These are phyloP conservation scores for Apiospora arundinis DNA, from an alignment of 2,329 filamentous ascomycete species.

Conservation along the genomic window DNA sequence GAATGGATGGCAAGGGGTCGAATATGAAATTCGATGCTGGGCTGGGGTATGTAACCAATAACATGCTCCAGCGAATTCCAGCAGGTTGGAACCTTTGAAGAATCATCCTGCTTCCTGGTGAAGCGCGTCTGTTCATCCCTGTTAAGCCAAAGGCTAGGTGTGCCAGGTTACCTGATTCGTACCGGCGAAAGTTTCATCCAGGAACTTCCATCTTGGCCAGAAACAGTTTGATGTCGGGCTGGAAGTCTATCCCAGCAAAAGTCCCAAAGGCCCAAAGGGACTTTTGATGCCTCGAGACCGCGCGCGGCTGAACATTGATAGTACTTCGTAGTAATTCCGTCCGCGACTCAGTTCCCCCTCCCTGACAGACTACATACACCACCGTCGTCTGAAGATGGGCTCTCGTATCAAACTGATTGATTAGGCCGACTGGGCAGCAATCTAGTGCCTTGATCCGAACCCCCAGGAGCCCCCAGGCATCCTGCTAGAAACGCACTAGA, in stretches of 20 bases:
- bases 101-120: conserved; percentile 6
- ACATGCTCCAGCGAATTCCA: background rate
- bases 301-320: background rate
- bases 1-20: background rate
- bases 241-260: background rate
- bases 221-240: background rate
- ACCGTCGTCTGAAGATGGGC: background rate
- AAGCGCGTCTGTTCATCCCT: background rate
- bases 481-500: conserved; percentile 7
- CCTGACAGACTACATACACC: background rate
- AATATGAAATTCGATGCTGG: conserved; percentile 5
- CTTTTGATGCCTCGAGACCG: background rate
- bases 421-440: conserved; percentile 14
- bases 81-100: conserved; percentile 17
- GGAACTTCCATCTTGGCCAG: background rate
- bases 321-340: background rate
- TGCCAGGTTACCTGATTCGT: background rate
- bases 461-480: background rate
- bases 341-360: background rate
- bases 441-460: background rate
- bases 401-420: conserved; percentile 15
- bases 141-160: background rate
- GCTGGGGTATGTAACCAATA: conserved; percentile 7
- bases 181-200: conserved; percentile 5
- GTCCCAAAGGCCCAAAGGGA: no score